These are phyloP conservation scores for Patellifolia procumbens DNA, from an alignment of 179 eudicot genomes.

Conservation along the genomic window DNA sequence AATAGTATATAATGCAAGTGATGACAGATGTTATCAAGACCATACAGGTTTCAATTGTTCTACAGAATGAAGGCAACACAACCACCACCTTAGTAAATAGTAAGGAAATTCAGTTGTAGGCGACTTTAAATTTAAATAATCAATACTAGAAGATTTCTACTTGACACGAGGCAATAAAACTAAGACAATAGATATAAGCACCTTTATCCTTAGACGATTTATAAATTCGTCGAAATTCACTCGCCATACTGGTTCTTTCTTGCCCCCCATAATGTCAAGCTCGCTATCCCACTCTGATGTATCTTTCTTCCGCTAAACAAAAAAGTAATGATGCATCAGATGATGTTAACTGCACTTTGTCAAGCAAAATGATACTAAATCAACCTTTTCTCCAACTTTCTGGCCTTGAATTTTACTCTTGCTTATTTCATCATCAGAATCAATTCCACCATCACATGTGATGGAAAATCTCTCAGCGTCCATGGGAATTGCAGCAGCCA, in stretches of 20 bases:
- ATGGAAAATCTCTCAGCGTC: constrained; percentile 64
- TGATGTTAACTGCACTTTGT: constrained; percentile 3
- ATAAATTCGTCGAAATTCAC: constrained; percentile 84
- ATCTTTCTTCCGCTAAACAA: constrained; percentile 52
- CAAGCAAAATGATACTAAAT: constrained; percentile 18
- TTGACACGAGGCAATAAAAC: background rate
- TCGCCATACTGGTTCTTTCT: constrained; percentile 76
- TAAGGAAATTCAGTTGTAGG: background rate
- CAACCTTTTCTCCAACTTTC: constrained; percentile 67
- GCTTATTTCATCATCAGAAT: constrained; percentile 37
- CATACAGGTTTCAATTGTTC: background rate
- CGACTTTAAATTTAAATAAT: background rate
- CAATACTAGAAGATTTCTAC: constrained; percentile 1
- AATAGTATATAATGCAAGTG: background rate
- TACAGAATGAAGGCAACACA: background rate
- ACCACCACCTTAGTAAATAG: background rate
- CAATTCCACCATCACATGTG: constrained; percentile 34
- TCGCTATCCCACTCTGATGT: constrained; percentile 40
- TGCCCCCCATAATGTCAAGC: constrained; percentile 32
- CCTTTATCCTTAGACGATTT: constrained; percentile 69
- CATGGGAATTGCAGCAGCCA: constrained; percentile 69
- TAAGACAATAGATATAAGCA: constrained; percentile 23
- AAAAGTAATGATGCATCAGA: constrained; percentile 25
- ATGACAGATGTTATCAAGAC: background rate
- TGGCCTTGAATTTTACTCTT: constrained; percentile 26